Percentiles rank a stretch among this genome's conserved stretches.
Evolutionary conservation across 306 rosid genomes (phyloP).

Genomic region (Quercus ilex): DNA sequence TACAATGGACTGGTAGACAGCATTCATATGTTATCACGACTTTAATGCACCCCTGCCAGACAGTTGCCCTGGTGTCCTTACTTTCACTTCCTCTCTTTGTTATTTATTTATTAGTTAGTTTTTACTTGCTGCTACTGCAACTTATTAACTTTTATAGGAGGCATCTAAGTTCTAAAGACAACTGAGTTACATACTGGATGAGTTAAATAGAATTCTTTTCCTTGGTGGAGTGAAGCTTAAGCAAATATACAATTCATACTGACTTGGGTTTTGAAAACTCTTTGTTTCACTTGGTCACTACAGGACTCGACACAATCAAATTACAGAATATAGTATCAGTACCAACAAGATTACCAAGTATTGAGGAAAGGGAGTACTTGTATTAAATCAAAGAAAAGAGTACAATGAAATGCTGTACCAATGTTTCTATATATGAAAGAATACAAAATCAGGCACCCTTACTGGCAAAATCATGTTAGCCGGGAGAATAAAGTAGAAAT

Average conservation of each 20-base stretch:
- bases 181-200: neutral
- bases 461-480: constrained; percentile 31
- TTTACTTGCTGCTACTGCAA: no score
- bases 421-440: constrained; percentile 28
- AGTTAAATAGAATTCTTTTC: neutral
- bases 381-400: constrained; percentile 4
- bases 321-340: neutral
- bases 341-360: neutral
- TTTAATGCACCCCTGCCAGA: no score
- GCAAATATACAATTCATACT: neutral
- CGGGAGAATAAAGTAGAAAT: neutral
- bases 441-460: constrained; percentile 23
- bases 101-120: no score
- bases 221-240: neutral
- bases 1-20: no score
- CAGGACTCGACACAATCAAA: neutral
- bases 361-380: neutral
- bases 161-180: neutral
- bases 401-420: constrained; percentile 22
- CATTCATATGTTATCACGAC: no score
- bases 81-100: no score
- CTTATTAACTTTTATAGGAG: no score
- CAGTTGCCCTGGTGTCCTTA: no score
- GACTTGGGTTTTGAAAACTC: neutral
- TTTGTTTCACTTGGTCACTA: neutral